phyloP scores from a whole-genome alignment of 1,284 basidiomycete species.

The Inonotus hispidus region DNA sequence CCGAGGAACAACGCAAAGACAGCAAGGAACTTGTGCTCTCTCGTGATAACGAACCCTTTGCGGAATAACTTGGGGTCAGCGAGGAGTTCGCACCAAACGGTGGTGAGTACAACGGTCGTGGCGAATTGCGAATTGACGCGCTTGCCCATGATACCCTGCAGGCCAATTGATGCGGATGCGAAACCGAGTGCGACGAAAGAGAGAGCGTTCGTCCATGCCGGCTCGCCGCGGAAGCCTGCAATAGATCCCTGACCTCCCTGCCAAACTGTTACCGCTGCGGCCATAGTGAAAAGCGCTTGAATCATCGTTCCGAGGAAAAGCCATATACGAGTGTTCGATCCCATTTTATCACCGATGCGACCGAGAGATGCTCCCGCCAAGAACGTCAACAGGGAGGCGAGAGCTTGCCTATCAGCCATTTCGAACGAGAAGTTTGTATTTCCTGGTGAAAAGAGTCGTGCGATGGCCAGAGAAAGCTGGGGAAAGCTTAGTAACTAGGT shows the following conservation, averaged over 20 bases:
- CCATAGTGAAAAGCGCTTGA: constrained; percentile 72
- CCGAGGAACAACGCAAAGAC: constrained; percentile 70
- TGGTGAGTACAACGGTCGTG: constrained; percentile 74
- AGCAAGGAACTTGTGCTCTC: constrained; percentile 72
- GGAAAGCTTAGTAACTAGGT: constrained; percentile 26
- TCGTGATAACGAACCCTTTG: constrained; percentile 46
- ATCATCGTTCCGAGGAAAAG: constrained; percentile 64
- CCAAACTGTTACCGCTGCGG: constrained; percentile 62
- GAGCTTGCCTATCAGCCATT: constrained; percentile 74
- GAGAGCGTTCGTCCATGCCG: constrained; percentile 62
- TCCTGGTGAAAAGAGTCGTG: constrained; percentile 52
- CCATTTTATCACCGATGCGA: constrained; percentile 65
- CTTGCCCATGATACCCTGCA: constrained; percentile 84
- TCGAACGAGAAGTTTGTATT: constrained; percentile 57
- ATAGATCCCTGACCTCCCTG: constrained; percentile 52
- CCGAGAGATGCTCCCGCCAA: constrained; percentile 67
- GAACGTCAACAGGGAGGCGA: constrained; percentile 73
- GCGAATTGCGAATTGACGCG: constrained; percentile 73
- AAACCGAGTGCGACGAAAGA: constrained; percentile 70
- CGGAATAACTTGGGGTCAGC: constrained; percentile 72
- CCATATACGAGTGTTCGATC: constrained; percentile 70
- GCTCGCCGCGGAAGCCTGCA: constrained; percentile 48
- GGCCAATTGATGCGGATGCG: constrained; percentile 71
- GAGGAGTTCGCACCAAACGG: constrained; percentile 83
- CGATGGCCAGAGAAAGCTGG: constrained; percentile 56